These are phyloP conservation scores for Rhododendron williamsianum DNA, from an alignment of 148 eudicot species.

Conservation along the genomic window DNA sequence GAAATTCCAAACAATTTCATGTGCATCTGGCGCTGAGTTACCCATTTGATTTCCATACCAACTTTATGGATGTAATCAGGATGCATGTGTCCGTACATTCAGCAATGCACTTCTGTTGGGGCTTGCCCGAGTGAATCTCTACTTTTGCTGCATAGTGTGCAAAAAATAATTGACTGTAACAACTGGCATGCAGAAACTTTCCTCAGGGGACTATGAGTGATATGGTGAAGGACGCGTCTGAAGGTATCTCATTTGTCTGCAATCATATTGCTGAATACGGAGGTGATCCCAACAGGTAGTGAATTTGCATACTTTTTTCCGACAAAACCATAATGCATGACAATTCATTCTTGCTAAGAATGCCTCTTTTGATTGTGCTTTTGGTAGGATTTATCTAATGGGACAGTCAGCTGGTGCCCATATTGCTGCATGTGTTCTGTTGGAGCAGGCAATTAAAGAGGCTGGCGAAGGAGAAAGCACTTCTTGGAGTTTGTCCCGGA, in stretches of 20 bases:
- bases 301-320: neutral
- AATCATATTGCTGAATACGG: constrained; percentile 92
- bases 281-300: constrained; percentile 91
- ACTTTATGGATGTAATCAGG: neutral
- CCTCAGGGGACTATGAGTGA: constrained; percentile 93
- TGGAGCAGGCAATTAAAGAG: constrained; percentile 86
- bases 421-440: constrained; percentile 80
- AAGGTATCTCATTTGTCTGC: constrained; percentile 86
- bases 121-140: neutral
- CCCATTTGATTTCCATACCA: neutral
- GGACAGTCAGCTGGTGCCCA: constrained; percentile 99
- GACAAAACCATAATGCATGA: neutral
- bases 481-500: constrained; percentile 83
- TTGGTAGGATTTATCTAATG: constrained; percentile 74
- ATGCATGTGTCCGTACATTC: neutral
- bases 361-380: neutral
- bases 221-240: constrained; percentile 86
- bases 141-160: neutral
- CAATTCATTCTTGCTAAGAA: constrained; percentile 8
- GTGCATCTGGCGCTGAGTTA: neutral
- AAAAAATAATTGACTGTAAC: neutral
- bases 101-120: neutral
- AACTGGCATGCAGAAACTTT: constrained; percentile 59
- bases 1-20: neutral
- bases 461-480: constrained; percentile 40